phyloP scores from a whole-genome alignment of 257 asterid species.

The Solanum chiquidenum region DNA sequence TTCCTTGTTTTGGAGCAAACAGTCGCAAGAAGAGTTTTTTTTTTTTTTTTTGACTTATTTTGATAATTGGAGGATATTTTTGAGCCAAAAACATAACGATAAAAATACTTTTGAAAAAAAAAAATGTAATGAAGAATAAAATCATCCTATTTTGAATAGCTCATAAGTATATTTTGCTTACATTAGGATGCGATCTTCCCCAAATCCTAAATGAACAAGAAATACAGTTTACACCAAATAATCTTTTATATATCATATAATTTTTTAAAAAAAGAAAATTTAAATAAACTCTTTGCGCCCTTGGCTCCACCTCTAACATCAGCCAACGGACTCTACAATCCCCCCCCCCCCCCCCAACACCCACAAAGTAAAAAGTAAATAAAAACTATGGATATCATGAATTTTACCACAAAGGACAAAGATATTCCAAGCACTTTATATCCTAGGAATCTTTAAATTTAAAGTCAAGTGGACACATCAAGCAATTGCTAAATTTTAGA shows the following conservation, averaged over 20 bases:
- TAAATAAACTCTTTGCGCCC: background rate
- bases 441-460: background rate
- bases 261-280: background rate
- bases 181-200: background rate
- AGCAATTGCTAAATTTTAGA: background rate
- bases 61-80: background rate
- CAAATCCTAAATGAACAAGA: background rate
- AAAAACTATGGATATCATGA: background rate
- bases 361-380: background rate
- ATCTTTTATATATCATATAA: background rate
- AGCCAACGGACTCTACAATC: background rate
- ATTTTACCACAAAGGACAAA: background rate
- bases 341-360: too few relatives aligned
- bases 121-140: background rate
- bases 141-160: background rate
- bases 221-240: background rate
- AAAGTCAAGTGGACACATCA: background rate
- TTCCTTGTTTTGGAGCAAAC: background rate
- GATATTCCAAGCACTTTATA: background rate
- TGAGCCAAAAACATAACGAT: background rate
- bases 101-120: background rate
- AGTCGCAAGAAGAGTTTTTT: background rate
- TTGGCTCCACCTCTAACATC: background rate
- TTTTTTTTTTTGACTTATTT: background rate
- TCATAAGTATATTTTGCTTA: background rate